A percentile compares a stretch with the other conserved stretches of the same genome.
Evolutionary conservation across 78 protist genomes (phyloP).

Genomic region (Cavenderia fasciculata): DNA sequence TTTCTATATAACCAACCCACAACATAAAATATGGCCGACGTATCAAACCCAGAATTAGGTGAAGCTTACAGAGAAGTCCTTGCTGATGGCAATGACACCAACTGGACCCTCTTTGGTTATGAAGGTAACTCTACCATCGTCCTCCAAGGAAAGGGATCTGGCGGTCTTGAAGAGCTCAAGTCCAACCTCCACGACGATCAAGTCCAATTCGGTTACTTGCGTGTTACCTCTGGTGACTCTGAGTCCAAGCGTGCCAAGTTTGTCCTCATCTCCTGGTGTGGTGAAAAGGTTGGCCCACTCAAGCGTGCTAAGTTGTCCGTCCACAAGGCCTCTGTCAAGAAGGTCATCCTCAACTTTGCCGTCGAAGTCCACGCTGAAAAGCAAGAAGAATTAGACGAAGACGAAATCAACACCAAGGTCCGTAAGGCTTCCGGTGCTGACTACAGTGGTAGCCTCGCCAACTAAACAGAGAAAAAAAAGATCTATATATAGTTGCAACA

Average conservation of each 20-base stretch:
- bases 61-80: slow-evolving; percentile 48
- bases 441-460: slow-evolving; percentile 76
- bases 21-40: slow-evolving; percentile 78
- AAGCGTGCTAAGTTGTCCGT: slow-evolving; percentile 80
- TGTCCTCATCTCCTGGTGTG: slow-evolving; percentile 80
- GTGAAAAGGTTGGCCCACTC: slow-evolving; percentile 68
- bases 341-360: slow-evolving; percentile 47
- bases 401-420: slow-evolving; percentile 13
- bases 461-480: too few species aligned
- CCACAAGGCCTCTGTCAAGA: slow-evolving; percentile 83
- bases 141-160: slow-evolving; percentile 30
- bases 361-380: slow-evolving; percentile 11
- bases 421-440: slow-evolving; percentile 80
- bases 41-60: slow-evolving; percentile 50
- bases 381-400: slow-evolving; percentile 47
- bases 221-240: slow-evolving; percentile 77
- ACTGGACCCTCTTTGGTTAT: slow-evolving; percentile 79
- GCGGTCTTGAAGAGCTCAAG: slow-evolving; percentile 50
- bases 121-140: slow-evolving; percentile 42
- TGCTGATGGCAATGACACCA: slow-evolving; percentile 43
- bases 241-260: slow-evolving; percentile 85
- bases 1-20: neutral
- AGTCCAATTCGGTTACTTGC: slow-evolving; percentile 57
- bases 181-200: slow-evolving; percentile 19
- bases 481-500: neutral